Percentiles rank a stretch among this genome's conserved stretches.
phyloP scores from a whole-genome alignment of 176 grass and related monocot genomes.

The Typha latifolia region DNA sequence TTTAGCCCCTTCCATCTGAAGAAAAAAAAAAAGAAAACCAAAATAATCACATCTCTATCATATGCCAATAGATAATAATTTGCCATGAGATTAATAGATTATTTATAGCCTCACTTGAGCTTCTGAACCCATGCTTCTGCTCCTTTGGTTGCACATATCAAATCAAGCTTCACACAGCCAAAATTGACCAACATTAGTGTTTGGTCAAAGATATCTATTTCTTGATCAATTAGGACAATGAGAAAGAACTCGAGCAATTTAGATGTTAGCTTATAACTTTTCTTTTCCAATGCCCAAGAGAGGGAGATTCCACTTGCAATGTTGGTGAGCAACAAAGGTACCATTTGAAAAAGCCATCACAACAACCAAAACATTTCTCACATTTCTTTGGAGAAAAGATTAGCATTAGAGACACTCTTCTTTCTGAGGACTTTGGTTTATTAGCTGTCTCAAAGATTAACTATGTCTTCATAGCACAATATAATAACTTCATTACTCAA shows the following conservation, averaged over 20 bases:
- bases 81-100: neutral
- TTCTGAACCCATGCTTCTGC: slow-evolving; percentile 67
- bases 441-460: too few species aligned
- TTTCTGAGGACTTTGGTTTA: too few species aligned
- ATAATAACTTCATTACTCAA: too few species aligned
- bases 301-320: too few species aligned
- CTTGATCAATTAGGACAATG: neutral
- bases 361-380: too few species aligned
- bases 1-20: slow-evolving; percentile 65
- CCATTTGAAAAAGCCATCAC: too few species aligned
- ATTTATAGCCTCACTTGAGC: slow-evolving; percentile 37
- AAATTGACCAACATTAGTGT: neutral
- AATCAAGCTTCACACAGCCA: slow-evolving; percentile 40
- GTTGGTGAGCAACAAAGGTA: too few species aligned
- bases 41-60: neutral
- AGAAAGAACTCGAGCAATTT: neutral
- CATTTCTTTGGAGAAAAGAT: too few species aligned
- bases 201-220: too few species aligned
- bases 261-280: neutral
- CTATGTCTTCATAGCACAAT: too few species aligned
- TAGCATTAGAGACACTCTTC: too few species aligned
- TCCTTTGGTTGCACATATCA: slow-evolving; percentile 84
- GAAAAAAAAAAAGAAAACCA: neutral
- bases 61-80: neutral
- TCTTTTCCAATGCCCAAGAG: neutral